A percentile compares a stretch with the other conserved stretches of the same genome.
Evolutionary conservation across 805 yeast species (phyloP).

Genomic region (Candida corydali): DNA sequence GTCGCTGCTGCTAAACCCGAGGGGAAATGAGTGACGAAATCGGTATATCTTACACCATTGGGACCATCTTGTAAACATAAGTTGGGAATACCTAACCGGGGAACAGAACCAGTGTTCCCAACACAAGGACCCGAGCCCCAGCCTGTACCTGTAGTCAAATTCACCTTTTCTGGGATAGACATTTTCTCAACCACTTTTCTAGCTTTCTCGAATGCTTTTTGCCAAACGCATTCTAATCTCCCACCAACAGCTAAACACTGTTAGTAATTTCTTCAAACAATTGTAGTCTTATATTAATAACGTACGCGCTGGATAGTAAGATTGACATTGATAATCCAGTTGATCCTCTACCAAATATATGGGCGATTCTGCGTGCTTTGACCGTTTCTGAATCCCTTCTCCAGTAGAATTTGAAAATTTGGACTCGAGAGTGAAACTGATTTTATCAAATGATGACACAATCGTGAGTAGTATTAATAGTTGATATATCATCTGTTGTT

Average conservation of each 20-base stretch:
- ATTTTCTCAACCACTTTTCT: conserved; percentile 51
- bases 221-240: conserved; percentile 50
- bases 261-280: conserved; percentile 6
- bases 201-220: conserved; percentile 53
- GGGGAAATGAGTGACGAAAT: conserved; percentile 53
- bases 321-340: conserved; percentile 23
- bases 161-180: conserved; percentile 57
- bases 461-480: background rate
- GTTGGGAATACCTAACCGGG: conserved; percentile 49
- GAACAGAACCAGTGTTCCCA: conserved; percentile 58
- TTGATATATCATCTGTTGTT: background rate
- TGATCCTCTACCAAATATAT: conserved; percentile 24
- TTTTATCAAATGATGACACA: conserved; percentile 3
- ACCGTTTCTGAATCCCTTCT: conserved; percentile 15
- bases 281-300: too few relatives aligned
- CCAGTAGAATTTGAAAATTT: conserved; percentile 7
- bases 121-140: conserved; percentile 62
- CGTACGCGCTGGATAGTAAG: conserved; percentile 38
- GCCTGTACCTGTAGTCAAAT: conserved; percentile 60
- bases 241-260: conserved; percentile 37
- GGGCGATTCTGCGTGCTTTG: conserved; percentile 30
- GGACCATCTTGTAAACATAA: conserved; percentile 64
- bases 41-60: conserved; percentile 55
- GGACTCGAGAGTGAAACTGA: conserved; percentile 7
- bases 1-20: conserved; percentile 57